phyloP scores from a whole-genome alignment of 352 stramenopile genomes.

The Elongisporangium anandrum region DNA sequence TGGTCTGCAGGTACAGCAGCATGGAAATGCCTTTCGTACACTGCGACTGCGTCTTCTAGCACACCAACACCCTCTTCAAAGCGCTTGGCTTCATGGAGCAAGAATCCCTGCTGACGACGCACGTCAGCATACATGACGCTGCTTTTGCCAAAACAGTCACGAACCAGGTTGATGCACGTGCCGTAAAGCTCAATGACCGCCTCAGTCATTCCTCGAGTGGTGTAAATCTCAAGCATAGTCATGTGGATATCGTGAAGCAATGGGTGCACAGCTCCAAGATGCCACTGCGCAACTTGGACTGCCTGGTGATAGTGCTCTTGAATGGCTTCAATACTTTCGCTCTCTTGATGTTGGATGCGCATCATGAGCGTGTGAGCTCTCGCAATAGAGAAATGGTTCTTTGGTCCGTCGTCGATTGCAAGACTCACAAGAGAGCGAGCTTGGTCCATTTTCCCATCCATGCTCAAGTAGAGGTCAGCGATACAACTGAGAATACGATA shows the following conservation, averaged over 20 bases:
- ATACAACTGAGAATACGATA: conserved; percentile 31
- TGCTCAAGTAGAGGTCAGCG: conserved; percentile 30
- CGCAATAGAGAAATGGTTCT: conserved; percentile 20
- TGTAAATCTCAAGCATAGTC: conserved; percentile 41
- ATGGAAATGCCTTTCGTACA: conserved; percentile 48
- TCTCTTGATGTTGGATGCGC: conserved; percentile 17
- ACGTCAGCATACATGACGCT: conserved; percentile 52
- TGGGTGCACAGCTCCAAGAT: conserved; percentile 32
- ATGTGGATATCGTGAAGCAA: conserved; percentile 38
- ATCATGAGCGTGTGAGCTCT: conserved; percentile 29
- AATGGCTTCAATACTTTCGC: conserved; percentile 11
- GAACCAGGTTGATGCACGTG: conserved; percentile 21
- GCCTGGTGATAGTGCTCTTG: conserved; percentile 22
- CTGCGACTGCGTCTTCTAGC: conserved; percentile 43
- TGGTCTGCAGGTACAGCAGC: conserved; percentile 11
- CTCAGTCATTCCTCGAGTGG: conserved; percentile 12
- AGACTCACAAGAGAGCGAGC: conserved; percentile 14
- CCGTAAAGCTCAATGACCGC: conserved; percentile 20
- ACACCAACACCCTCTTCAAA: conserved; percentile 35
- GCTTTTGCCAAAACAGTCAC: conserved; percentile 36
- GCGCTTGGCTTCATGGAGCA: conserved; percentile 16
- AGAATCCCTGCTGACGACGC: conserved; percentile 29
- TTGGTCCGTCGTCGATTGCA: conserved; percentile 28
- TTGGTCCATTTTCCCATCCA: conserved; percentile 15
- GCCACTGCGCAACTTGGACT: conserved; percentile 29